Evolutionary conservation across 352 stramenopile genomes (phyloP).

Genomic region (Pythium dissimile): DNA sequence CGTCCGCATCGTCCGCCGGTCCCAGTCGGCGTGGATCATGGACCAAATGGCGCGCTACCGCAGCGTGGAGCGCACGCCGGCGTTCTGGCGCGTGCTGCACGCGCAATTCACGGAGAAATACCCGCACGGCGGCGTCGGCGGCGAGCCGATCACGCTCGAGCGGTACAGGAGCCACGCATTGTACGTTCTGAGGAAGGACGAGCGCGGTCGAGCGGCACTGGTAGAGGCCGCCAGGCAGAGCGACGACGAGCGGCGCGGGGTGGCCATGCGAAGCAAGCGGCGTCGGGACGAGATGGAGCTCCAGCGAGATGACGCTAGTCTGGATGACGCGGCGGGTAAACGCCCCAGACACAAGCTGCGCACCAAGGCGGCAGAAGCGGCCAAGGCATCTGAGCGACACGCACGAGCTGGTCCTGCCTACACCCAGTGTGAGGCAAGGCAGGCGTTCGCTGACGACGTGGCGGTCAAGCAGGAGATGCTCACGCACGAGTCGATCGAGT

Average conservation of each 20-base stretch:
- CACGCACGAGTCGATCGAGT: not conserved
- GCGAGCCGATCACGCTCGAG: not conserved
- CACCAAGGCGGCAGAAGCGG: not conserved
- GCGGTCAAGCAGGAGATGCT: slow-evolving; percentile 1
- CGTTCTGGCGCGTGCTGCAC: slow-evolving; percentile 5
- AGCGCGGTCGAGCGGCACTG: not conserved
- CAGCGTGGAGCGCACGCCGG: not conserved
- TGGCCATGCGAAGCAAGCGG: not conserved
- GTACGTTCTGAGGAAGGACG: slow-evolving; percentile 1
- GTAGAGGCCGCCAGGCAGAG: not conserved
- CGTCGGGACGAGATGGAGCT: not conserved
- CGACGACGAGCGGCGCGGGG: not conserved
- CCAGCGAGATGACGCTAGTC: not conserved
- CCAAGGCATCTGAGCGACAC: not conserved
- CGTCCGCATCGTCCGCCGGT: not conserved
- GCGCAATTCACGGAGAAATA: slow-evolving; percentile 1
- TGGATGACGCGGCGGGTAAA: not conserved
- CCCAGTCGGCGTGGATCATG: slow-evolving; percentile 18
- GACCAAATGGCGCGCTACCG: slow-evolving; percentile 6
- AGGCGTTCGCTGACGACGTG: not conserved
- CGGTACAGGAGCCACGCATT: slow-evolving; percentile 7
- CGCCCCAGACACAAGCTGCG: not conserved
- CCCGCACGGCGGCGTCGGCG: not conserved
- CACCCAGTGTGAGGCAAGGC: not conserved
- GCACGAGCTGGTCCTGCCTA: not conserved